These are phyloP conservation scores for Meripilus lineatus DNA, from an alignment of 1,284 basidiomycete species.

Conservation along the genomic window DNA sequence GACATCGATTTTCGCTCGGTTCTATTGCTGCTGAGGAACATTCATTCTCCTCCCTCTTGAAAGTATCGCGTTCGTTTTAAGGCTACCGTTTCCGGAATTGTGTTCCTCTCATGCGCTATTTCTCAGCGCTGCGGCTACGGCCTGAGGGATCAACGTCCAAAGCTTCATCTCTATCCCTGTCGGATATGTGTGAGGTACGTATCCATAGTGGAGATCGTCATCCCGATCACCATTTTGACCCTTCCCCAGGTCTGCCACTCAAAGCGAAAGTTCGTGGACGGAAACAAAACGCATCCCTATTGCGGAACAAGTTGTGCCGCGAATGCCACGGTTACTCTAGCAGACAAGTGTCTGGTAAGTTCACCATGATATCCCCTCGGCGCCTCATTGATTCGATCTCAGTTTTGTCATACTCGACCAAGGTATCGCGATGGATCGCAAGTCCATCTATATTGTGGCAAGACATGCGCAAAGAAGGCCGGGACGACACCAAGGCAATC, in stretches of 20 bases:
- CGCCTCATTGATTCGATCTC: neutral
- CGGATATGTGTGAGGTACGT: too few relatives aligned
- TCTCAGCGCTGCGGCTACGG: too few relatives aligned
- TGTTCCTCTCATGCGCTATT: slow-evolving; percentile 7
- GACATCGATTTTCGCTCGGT: neutral
- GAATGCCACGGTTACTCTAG: slow-evolving; percentile 1
- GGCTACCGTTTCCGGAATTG: slow-evolving; percentile 2
- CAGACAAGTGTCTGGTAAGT: slow-evolving; percentile 7
- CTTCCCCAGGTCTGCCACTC: slow-evolving; percentile 37
- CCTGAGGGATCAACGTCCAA: too few relatives aligned
- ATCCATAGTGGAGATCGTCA: too few relatives aligned
- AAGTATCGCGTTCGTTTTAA: neutral
- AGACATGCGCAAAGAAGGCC: slow-evolving; percentile 49
- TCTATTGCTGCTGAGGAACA: slow-evolving; percentile 9
- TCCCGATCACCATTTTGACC: too few relatives aligned
- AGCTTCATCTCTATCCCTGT: too few relatives aligned
- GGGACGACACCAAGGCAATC: slow-evolving; percentile 13
- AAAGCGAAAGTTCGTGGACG: slow-evolving; percentile 46
- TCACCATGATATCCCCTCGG: neutral
- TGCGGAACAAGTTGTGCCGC: slow-evolving; percentile 30
- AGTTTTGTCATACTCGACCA: slow-evolving; percentile 46
- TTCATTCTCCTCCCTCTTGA: slow-evolving; percentile 1
- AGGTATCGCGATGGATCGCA: slow-evolving; percentile 48
- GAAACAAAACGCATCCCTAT: slow-evolving; percentile 35
- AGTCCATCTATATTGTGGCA: slow-evolving; percentile 52